Conservation (phyloP, 2,329 filamentous ascomycete genomes). For the Cercospora citrullina region DNA sequence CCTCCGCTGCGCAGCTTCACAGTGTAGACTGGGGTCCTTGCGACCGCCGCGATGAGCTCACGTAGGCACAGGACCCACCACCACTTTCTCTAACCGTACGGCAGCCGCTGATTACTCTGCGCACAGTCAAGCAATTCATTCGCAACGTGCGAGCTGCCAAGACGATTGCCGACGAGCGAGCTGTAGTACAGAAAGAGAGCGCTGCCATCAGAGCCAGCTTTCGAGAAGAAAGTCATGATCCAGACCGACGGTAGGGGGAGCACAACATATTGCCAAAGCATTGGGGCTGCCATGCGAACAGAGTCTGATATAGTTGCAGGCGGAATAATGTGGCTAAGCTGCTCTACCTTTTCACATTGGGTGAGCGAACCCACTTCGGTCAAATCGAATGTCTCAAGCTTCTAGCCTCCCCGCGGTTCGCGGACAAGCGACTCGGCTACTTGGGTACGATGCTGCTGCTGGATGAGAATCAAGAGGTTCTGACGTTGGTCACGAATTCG, state of each 20-base stretch:
- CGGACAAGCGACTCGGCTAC: constrained; percentile 94
- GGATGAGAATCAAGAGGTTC: constrained; percentile 97
- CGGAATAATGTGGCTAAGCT: constrained; percentile 99
- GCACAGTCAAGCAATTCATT: constrained; percentile 96
- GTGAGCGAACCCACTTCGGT: constrained; percentile 96
- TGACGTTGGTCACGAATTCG: constrained; percentile 96
- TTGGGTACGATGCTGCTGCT: constrained; percentile 92
- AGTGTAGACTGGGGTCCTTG: constrained; percentile 9
- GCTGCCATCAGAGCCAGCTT: constrained; percentile 97
- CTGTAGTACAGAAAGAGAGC: constrained; percentile 98
- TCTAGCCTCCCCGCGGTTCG: constrained; percentile 92
- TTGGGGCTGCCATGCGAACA: not conserved
- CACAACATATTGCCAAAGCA: not conserved
- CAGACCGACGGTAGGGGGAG: constrained; percentile 72
- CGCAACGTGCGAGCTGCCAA: constrained; percentile 98
- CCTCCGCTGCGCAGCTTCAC: not conserved
- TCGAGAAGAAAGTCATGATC: constrained; percentile 92
- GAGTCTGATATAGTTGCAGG: constrained; percentile 50
- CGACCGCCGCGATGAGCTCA: constrained; percentile 16
- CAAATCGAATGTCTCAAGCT: constrained; percentile 99
- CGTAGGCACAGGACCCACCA: constrained; percentile 8
- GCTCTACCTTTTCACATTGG: constrained; percentile 95
- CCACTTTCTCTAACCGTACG: not conserved
- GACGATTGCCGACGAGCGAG: constrained; percentile 97
- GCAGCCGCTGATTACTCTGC: not conserved